A percentile compares a stretch with the other conserved stretches of the same genome.
Conservation (phyloP, 176 grass and related monocot genomes). For the Oryza rufipogon region DNA sequence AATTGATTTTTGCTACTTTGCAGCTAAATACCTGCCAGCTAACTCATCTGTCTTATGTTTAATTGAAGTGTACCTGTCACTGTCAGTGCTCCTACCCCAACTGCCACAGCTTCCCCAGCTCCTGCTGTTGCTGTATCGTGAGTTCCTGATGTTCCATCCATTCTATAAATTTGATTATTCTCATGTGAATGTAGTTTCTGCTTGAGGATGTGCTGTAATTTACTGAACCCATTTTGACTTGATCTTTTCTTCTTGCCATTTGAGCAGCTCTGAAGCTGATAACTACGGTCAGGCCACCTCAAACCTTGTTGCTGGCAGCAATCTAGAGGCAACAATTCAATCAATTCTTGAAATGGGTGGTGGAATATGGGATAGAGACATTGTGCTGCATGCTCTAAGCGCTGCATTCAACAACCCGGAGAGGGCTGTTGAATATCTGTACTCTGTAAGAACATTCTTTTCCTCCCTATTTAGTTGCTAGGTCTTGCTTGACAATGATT, state of each 20-base stretch:
- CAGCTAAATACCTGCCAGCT: conserved; percentile 33
- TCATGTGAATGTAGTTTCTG: conserved; percentile 19
- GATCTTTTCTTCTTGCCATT: conserved; percentile 10
- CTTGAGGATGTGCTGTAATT: background rate
- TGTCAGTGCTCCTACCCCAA: conserved; percentile 55
- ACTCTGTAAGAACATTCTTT: conserved; percentile 63
- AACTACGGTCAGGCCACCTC: conserved; percentile 74
- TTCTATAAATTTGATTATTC: conserved; percentile 20
- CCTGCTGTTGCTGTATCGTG: conserved; percentile 61
- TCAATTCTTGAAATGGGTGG: conserved; percentile 93
- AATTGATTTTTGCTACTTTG: background rate
- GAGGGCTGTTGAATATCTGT: conserved; percentile 91
- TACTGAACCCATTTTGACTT: background rate
- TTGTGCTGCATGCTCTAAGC: conserved; percentile 67
- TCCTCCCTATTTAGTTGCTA: conserved; percentile 18
- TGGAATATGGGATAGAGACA: conserved; percentile 88
- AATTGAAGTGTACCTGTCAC: conserved; percentile 60
- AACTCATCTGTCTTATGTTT: conserved; percentile 30
- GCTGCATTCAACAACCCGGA: conserved; percentile 96
- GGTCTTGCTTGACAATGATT: conserved; percentile 5
- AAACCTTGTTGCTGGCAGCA: conserved; percentile 73
- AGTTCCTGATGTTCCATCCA: conserved; percentile 42
- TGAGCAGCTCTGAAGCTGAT: conserved; percentile 66
- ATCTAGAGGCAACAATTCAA: conserved; percentile 72
- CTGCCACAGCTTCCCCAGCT: conserved; percentile 58